phyloP scores from a whole-genome alignment of 129 eudicot genomes.

The Tanacetum coccineum region DNA sequence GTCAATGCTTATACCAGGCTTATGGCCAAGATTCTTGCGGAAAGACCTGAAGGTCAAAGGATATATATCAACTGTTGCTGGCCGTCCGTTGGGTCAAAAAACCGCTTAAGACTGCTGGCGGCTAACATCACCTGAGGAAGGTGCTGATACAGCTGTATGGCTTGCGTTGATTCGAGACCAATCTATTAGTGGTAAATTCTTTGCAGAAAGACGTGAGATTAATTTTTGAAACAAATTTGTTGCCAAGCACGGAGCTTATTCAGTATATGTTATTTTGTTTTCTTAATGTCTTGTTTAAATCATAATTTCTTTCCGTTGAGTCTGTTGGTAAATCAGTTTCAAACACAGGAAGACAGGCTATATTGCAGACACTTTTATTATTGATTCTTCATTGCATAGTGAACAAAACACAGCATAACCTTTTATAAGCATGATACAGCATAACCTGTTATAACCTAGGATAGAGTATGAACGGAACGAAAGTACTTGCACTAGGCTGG shows the following conservation, averaged over 20 bases:
- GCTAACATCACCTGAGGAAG: constrained; percentile 70
- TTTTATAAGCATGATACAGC: too few species aligned
- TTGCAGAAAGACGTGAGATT: constrained; percentile 88
- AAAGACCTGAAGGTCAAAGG: constrained; percentile 58
- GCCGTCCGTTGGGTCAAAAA: constrained; percentile 96
- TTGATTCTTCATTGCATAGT: too few species aligned
- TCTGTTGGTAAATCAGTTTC: too few species aligned
- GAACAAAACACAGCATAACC: too few species aligned
- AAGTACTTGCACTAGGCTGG: too few species aligned
- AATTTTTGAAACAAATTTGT: constrained; percentile 32
- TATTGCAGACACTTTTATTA: too few species aligned
- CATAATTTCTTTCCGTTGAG: too few species aligned
- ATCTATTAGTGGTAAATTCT: constrained; percentile 63
- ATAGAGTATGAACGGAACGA: too few species aligned
- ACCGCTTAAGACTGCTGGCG: constrained; percentile 90
- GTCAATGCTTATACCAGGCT: constrained; percentile 70
- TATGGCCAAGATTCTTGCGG: constrained; percentile 42
- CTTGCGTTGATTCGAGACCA: constrained; percentile 68
- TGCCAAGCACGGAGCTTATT: neutral
- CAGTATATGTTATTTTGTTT: too few species aligned
- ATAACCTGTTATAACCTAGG: too few species aligned
- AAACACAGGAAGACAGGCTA: too few species aligned
- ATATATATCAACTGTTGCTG: constrained; percentile 74
- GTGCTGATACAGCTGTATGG: constrained; percentile 94
- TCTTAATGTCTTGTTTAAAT: too few species aligned